phyloP scores from a whole-genome alignment of 495 filamentous ascomycete species.

The Choiromyces venosus region DNA sequence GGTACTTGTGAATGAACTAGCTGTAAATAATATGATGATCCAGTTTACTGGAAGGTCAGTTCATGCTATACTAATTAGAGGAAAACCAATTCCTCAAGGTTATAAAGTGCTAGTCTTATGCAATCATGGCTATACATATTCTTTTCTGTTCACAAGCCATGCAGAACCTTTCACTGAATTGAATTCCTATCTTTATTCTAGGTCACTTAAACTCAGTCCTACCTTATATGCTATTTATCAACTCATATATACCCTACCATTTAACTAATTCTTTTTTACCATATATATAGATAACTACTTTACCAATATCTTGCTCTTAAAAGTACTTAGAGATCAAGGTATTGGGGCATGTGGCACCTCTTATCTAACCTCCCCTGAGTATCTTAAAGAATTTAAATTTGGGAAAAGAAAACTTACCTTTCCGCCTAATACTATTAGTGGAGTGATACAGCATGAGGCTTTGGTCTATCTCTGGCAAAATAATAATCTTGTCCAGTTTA shows the following conservation, averaged over 20 bases:
- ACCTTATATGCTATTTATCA: constrained; percentile 2
- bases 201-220: no score
- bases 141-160: not conserved
- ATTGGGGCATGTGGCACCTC: constrained; percentile 4
- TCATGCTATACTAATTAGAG: constrained; percentile 12
- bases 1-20: constrained; percentile 5
- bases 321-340: not conserved
- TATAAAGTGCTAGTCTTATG: constrained; percentile 9
- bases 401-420: not conserved
- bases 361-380: not conserved
- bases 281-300: no score
- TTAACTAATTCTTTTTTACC: not conserved
- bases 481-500: no score
- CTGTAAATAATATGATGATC: constrained; percentile 19
- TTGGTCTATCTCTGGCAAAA: no score
- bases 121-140: not conserved
- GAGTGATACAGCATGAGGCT: no score
- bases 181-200: not conserved
- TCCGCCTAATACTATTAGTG: no score
- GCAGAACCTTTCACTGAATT: not conserved
- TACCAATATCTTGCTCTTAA: constrained; percentile 1
- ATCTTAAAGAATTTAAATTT: not conserved
- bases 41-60: constrained; percentile 6
- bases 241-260: not conserved
- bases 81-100: constrained; percentile 13